phyloP scores from a whole-genome alignment of 768 basidiomycete species.

The Termitomyces sp. region DNA sequence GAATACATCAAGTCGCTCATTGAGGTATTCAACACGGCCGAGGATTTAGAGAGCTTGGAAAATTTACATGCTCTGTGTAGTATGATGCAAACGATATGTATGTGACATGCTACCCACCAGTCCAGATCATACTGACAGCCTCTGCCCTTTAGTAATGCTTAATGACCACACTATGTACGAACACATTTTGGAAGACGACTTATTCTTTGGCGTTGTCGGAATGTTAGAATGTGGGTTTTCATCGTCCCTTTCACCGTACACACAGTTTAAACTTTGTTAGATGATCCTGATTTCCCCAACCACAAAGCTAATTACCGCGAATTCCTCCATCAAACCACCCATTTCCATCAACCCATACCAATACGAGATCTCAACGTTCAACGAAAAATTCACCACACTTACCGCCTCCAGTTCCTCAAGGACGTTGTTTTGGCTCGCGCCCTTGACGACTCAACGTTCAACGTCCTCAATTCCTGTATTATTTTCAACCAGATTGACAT shows the following conservation, averaged over 20 bases:
- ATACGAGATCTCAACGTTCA: constrained; percentile 73
- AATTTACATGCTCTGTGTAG: constrained; percentile 88
- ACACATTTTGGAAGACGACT: constrained; percentile 87
- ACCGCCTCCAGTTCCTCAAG: constrained; percentile 94
- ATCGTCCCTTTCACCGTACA: constrained; percentile 6
- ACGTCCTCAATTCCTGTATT: constrained; percentile 93
- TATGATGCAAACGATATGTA: constrained; percentile 93
- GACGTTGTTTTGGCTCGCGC: constrained; percentile 95
- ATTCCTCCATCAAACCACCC: constrained; percentile 77
- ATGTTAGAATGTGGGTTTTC: constrained; percentile 90
- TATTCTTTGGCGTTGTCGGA: constrained; percentile 89
- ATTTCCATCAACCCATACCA: constrained; percentile 84
- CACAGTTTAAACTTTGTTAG: constrained; percentile 32
- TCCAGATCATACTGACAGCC: constrained; percentile 2
- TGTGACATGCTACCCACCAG: constrained; percentile 10
- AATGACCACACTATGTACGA: constrained; percentile 96
- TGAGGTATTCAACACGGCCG: constrained; percentile 79
- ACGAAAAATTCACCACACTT: constrained; percentile 93
- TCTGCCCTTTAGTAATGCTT: constrained; percentile 62
- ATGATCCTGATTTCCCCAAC: constrained; percentile 95
- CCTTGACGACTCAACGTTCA: constrained; percentile 95
- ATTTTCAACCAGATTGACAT: constrained; percentile 99
- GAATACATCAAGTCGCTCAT: constrained; percentile 86
- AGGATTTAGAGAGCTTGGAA: constrained; percentile 87
- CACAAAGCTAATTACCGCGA: constrained; percentile 97